Evolutionary conservation across 306 rosid species (phyloP), one percentile per base, ranked within the genome.

Genomic region (Pterocarpus santalinus): DNA sequence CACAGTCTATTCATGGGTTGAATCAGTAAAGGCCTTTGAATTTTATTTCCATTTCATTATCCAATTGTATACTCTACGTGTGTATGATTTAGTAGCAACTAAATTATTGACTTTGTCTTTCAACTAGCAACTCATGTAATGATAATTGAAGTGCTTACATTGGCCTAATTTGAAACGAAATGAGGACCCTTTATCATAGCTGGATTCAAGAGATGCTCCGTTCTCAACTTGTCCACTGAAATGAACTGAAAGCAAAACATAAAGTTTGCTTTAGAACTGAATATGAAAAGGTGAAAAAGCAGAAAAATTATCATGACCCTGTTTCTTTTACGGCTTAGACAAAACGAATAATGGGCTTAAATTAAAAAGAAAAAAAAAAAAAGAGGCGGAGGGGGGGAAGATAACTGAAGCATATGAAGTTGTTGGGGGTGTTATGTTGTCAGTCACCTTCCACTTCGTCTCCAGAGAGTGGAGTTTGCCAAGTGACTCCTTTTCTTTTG

Each of bases 391-490:
- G 28, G 49, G 22, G 51, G 62, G n/a, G 33, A 47, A 34, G 6
- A 76, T 5, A 61, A 16, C 0, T 6, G n/a, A 13, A 78, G 67
- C 6, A 3, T 22, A 5, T 57, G 82, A 12, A 41, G 41, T 34
- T 13, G 43, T 69, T 75, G 15, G 10, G 3, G 66, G 58, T 52
- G 57, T 28, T 0, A n/a, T 35, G 4, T 38, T 17, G 36, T 15
- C 1, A 17, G 17, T 55, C 9, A 90, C 95, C 93, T 88, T 87
- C 79, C 4, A 86, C 92, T 84, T 88, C 85, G 65, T 91, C 93
- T 14, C 96, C 96, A 30, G 57, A 81, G 61, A 83, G 81, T 36
- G 96, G 93, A 83, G 92, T 89, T 73, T 89, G 89, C 92, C 93
- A 91, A 60, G 90, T 52, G 70, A 75, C 35, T 73, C 96, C 93